Evolutionary conservation across 2,329 filamentous ascomycete genomes (phyloP).

Genomic region (Rhexocercosporidium sp.): DNA sequence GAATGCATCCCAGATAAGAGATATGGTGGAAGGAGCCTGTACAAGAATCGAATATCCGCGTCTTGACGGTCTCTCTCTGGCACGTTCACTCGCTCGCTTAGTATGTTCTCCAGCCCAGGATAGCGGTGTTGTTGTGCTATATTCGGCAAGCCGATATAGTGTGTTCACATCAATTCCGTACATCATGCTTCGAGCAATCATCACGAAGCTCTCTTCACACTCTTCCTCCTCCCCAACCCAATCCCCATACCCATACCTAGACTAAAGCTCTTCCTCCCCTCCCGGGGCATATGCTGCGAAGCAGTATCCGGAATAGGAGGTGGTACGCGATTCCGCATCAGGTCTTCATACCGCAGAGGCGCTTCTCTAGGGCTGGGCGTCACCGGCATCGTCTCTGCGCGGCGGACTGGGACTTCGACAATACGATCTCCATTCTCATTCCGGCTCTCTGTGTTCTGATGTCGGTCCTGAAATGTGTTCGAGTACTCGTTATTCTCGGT

Average conservation of each 20-base stretch:
- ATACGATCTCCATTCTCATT: neutral
- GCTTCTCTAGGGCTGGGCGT: constrained; percentile 12
- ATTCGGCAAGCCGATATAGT: neutral
- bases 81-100: neutral
- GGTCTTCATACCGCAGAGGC: constrained; percentile 31
- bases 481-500: no score
- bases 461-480: no score
- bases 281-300: constrained; percentile 16
- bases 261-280: constrained; percentile 31
- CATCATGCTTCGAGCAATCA: neutral
- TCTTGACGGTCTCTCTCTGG: neutral
- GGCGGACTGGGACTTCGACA: neutral
- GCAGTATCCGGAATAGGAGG: constrained; percentile 20
- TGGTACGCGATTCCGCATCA: constrained; percentile 29
- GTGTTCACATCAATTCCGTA: no score
- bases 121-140: neutral
- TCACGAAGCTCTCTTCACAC: constrained; percentile 14
- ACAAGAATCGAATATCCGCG: constrained; percentile 2
- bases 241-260: constrained; percentile 14
- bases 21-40: neutral
- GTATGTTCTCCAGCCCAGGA: neutral
- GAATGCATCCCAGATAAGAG: constrained; percentile 1
- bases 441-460: no score
- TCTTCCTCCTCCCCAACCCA: constrained; percentile 26
- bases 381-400: constrained; percentile 18